Base-by-base conservation (phyloP, 2,329 filamentous ascomycete species). In the Exophiala lecanii-corni region DNA sequence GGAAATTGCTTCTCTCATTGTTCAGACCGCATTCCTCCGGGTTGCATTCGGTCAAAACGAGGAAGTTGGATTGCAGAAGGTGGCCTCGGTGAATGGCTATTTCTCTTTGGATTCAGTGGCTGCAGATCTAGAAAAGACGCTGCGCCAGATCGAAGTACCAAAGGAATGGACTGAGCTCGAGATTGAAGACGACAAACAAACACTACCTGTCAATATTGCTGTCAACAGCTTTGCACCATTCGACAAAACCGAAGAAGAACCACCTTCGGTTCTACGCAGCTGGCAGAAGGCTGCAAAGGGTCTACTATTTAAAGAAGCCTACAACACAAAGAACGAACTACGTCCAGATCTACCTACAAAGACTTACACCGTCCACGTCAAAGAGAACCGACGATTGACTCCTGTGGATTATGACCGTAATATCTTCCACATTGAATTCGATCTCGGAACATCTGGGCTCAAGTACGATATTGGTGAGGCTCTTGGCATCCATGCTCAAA, bases 361-460 rank as follows among this genome's bases (percentile, higher is more conserved):
- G 77, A 97, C 91, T 2, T 82, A 78, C 58, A 86, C 88, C 31
- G 84, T 96, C 41, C 84, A 81, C 41, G 89, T 98, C 66, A 88
- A 94, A 73, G 92, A 97, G 73, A 96, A 94, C 71, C 86, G 92
- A 50, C 82, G 92, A 52, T 78, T 98, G 42, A 98, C 92, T 0
- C 92, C 92, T 2, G 59, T 68, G 17, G 84, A 82, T 21, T 98
- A 98, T 62, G 89, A 97, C 66, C 88, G 92, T 57, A 96, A 98
- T 75, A 97, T 98, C 67, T 98, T 98, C 83, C 92, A 98, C 71
- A 97, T 98, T 51, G 92, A 98, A 69, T 98, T 98, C 59, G 92
- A 97, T 61, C 79, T 98, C 17, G 91, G 91, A 48, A 70, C 83
- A 59, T 94, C 91, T 23, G 91, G 89, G 28, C 80, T 98, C 53